Base-by-base conservation (phyloP, 306 rosid species). In the Astragalus membranaceus region DNA sequence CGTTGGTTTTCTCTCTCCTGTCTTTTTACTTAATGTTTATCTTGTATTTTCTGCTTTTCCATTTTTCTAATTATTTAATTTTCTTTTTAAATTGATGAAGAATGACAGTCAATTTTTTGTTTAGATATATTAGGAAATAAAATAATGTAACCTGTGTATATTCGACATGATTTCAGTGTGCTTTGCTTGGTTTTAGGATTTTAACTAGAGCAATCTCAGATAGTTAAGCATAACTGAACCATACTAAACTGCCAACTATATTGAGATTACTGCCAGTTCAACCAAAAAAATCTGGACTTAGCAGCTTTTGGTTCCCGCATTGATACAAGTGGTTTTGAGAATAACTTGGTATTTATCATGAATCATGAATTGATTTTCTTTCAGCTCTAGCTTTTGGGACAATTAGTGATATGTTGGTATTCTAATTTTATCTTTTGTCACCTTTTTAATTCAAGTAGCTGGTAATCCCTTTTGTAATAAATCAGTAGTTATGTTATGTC, bases 1-100 rank as follows among this genome's bases (percentile, higher is more conserved):
- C 98, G 98, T 93, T 14, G 29, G 98, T 88, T 88, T 81, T 80
- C 72, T 68, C 68, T 67, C 64, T 79, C 58, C 39, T 69, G 9
- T 60, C 60, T 43, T 76, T 73, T 73, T 39, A 5, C 39, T 68
- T 42, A 33, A 61, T 15, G 70, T 37, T 72, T 57, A 10, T 72
- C 17, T 47, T 80, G 17, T 61, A 12, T 64, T 58, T 8, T 16
- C 55, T 78, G 47, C 32, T 36, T 17, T 51, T n/a, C 39, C 33
- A 8, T 63, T 44, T 64, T 69, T 16, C 1, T 35, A 36, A 4
- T 43, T 73, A 63, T 17, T 44, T 35, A 3, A 10, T 26, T 52
- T 14, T 5, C 69, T 14, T 63, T 37, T 72, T 4, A 36, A 72
- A 33, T 64, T 36, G 30, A 35, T 43, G 66, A 62, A 37, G 46